These are phyloP conservation scores for Starmera dryadoides DNA, from an alignment of 805 yeast genomes.

Conservation along the genomic window DNA sequence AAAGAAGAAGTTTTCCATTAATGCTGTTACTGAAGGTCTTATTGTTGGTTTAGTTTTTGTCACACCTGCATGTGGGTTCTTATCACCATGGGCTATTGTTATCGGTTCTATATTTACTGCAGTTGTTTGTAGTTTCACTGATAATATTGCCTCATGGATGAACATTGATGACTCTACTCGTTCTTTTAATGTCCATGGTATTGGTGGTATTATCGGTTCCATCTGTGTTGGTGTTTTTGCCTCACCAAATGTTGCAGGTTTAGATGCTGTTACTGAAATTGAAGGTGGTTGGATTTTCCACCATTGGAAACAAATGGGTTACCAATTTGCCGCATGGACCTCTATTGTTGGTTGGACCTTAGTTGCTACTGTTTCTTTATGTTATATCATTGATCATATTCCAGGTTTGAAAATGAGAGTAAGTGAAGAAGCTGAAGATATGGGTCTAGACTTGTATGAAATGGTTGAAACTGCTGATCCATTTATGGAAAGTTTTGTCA, in stretches of 20 bases:
- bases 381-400: conserved; percentile 40
- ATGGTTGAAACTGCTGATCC: conserved; percentile 42
- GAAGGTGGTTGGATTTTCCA: conserved; percentile 92
- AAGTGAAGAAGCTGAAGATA: conserved; percentile 36
- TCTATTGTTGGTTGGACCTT: conserved; percentile 38
- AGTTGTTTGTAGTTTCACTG: conserved; percentile 75
- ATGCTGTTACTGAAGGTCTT: conserved; percentile 89
- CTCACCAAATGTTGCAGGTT: conserved; percentile 77
- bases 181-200: conserved; percentile 93
- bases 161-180: conserved; percentile 88
- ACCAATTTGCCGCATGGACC: conserved; percentile 63
- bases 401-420: conserved; percentile 44
- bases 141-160: conserved; percentile 71
- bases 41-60: conserved; percentile 98
- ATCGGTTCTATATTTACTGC: conserved; percentile 78
- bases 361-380: conserved; percentile 33
- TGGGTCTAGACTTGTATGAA: conserved; percentile 44
- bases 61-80: conserved; percentile 88
- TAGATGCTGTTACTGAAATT: conserved; percentile 79
- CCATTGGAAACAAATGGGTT: conserved; percentile 86
- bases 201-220: conserved; percentile 89
- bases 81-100: conserved; percentile 88
- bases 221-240: conserved; percentile 83
- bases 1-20: conserved; percentile 85
- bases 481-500: conserved; percentile 7